Percentiles rank a stretch among this genome's conserved stretches.
phyloP scores from a whole-genome alignment of 257 asterid species.

The Solanum neorickii region DNA sequence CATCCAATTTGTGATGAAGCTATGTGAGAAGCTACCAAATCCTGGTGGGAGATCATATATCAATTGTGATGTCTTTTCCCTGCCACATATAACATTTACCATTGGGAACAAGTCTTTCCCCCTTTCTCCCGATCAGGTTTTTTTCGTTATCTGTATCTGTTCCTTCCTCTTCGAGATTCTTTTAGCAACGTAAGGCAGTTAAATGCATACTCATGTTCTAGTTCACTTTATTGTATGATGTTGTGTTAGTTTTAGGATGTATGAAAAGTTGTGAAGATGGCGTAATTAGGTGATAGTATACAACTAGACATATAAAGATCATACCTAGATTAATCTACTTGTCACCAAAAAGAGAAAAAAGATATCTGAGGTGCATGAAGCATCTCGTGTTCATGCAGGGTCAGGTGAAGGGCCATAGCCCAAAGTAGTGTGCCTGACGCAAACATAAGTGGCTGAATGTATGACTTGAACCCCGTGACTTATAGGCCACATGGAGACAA shows the following conservation, averaged over 20 bases:
- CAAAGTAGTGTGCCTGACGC: not conserved
- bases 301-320: not conserved
- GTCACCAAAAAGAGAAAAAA: not conserved
- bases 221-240: not conserved
- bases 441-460: not conserved
- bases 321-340: not conserved
- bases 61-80: slow-evolving; percentile 10
- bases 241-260: not conserved
- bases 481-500: not conserved
- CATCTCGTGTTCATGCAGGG: not conserved
- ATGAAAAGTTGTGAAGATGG: not conserved
- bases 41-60: slow-evolving; percentile 15
- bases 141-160: not conserved
- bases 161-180: not conserved
- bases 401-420: not conserved
- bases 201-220: not conserved
- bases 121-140: slow-evolving; percentile 21
- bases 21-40: slow-evolving; percentile 24
- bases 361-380: not conserved
- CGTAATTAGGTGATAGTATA: not conserved
- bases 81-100: slow-evolving; percentile 17
- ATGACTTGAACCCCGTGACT: not conserved
- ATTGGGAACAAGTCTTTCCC: slow-evolving; percentile 18
- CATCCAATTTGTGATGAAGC: not conserved
- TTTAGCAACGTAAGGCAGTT: not conserved